Conservation (phyloP, 257 asterid species). For the Fraxinus pennsylvanica region DNA sequence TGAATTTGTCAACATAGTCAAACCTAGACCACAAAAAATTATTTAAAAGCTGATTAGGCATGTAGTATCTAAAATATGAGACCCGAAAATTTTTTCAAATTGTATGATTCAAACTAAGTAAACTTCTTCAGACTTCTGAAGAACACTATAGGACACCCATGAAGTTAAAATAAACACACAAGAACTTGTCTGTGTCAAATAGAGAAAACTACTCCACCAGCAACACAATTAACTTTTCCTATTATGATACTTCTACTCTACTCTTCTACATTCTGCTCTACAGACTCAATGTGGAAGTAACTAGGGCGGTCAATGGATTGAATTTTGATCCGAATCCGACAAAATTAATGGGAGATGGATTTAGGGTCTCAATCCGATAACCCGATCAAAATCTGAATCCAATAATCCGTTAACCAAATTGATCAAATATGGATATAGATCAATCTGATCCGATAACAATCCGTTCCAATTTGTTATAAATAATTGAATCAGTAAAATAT, state of each 20-base stretch:
- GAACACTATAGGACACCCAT: conserved; percentile 1
- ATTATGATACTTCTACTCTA: background rate
- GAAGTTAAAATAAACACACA: conserved; percentile 5
- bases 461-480: too few relatives aligned
- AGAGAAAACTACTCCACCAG: conserved; percentile 13
- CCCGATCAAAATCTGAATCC: too few relatives aligned
- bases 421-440: too few relatives aligned
- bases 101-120: background rate
- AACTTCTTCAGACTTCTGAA: background rate
- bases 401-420: too few relatives aligned
- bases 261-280: background rate
- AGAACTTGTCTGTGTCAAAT: conserved; percentile 7
- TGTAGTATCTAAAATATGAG: background rate
- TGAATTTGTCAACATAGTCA: background rate
- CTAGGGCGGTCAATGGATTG: too few relatives aligned
- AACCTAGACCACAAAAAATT: background rate
- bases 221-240: background rate
- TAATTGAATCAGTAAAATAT: too few relatives aligned
- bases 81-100: background rate
- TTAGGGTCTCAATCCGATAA: too few relatives aligned
- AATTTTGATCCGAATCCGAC: too few relatives aligned
- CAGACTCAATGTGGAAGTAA: background rate
- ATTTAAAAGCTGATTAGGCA: background rate
- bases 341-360: too few relatives aligned
- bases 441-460: too few relatives aligned